Evolutionary conservation across 192 early-diverging fungal species (phyloP).

Genomic region (Coemansia brasiliensis): DNA sequence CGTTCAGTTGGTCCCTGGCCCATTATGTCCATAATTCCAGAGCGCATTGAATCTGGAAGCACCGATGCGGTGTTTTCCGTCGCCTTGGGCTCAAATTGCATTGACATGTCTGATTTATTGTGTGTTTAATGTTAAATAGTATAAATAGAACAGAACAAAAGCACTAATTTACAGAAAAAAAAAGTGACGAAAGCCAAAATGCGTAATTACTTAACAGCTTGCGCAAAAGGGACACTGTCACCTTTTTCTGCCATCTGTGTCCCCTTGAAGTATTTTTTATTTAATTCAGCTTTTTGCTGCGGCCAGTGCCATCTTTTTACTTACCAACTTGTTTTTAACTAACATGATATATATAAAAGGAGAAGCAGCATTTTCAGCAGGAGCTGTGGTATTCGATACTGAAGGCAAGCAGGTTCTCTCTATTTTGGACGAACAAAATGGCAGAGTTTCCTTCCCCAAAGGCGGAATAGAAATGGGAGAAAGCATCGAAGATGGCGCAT

Average conservation of each 20-base stretch:
- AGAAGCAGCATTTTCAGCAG: conserved; percentile 36
- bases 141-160: conserved; percentile 2
- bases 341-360: conserved; percentile 24
- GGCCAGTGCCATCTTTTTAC: not conserved
- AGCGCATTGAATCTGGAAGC: conserved; percentile 21
- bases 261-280: not conserved
- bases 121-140: conserved; percentile 5
- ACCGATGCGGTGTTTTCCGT: conserved; percentile 19
- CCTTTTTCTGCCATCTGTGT: conserved; percentile 1
- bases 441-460: conserved; percentile 34
- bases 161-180: not conserved
- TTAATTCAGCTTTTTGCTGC: conserved; percentile 9
- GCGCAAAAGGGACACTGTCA: not conserved
- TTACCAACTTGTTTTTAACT: not conserved
- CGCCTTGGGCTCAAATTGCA: conserved; percentile 27
- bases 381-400: conserved; percentile 42
- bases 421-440: conserved; percentile 9
- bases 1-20: conserved; percentile 28
- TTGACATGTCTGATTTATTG: conserved; percentile 28
- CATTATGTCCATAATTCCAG: conserved; percentile 26
- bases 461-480: conserved; percentile 35
- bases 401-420: conserved; percentile 13
- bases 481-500: conserved; percentile 19
- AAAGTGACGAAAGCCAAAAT: not conserved
- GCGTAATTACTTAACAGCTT: not conserved